Evolutionary conservation across 352 stramenopile species (phyloP).

Genomic region (Globisporangium alternatum): DNA sequence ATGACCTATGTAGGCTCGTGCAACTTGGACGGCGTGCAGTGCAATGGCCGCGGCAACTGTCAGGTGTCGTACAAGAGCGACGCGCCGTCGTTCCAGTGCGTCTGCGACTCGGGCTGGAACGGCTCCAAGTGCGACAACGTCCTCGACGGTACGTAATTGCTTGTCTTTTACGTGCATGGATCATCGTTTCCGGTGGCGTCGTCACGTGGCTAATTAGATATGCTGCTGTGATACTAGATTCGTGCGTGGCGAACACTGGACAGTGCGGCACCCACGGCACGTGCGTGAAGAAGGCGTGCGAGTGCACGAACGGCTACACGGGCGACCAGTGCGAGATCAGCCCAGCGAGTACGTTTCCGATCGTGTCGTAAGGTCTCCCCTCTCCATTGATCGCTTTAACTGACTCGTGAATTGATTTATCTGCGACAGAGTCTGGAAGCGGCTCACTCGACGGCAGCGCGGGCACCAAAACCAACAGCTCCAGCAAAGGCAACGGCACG

Average conservation of each 20-base stretch:
- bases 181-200: too few species aligned
- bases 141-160: slow-evolving; percentile 25
- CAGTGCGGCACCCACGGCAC: slow-evolving; percentile 46
- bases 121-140: slow-evolving; percentile 63
- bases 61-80: slow-evolving; percentile 26
- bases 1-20: slow-evolving; percentile 26
- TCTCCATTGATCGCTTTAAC: neutral
- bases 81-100: slow-evolving; percentile 51
- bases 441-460: slow-evolving; percentile 6
- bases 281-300: slow-evolving; percentile 36
- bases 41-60: slow-evolving; percentile 68
- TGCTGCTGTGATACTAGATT: slow-evolving; percentile 21
- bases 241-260: slow-evolving; percentile 36
- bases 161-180: too few species aligned
- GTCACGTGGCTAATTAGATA: too few species aligned
- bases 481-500: slow-evolving; percentile 6
- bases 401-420: neutral
- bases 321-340: slow-evolving; percentile 50
- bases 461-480: slow-evolving; percentile 7
- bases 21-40: slow-evolving; percentile 46
- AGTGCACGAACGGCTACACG: slow-evolving; percentile 37
- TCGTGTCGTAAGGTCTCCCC: neutral
- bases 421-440: slow-evolving; percentile 2
- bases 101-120: slow-evolving; percentile 68
- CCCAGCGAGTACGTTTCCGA: slow-evolving; percentile 24